These are phyloP conservation scores for Aspergillus ochraceoroseus DNA, from an alignment of 2,329 filamentous ascomycete genomes.

Conservation along the genomic window DNA sequence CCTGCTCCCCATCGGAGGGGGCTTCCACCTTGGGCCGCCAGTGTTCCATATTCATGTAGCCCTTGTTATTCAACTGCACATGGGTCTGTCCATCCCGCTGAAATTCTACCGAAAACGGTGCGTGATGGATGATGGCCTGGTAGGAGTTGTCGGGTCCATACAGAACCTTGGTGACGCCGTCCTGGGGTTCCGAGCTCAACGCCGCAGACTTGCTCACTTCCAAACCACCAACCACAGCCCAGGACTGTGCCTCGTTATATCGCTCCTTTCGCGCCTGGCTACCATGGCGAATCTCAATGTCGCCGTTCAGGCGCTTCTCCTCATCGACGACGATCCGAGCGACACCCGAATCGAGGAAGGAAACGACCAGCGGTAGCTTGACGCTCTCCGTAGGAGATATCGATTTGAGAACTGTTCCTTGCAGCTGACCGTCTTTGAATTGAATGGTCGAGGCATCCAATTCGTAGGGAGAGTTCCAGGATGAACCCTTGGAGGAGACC, in stretches of 20 bases:
- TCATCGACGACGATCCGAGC: conserved; percentile 87
- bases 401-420: conserved; percentile 76
- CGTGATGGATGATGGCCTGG: conserved; percentile 76
- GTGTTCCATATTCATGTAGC: conserved; percentile 87
- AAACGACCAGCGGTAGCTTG: conserved; percentile 74
- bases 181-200: conserved; percentile 60
- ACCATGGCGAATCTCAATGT: conserved; percentile 79
- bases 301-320: conserved; percentile 79
- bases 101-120: conserved; percentile 82
- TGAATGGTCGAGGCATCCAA: conserved; percentile 66
- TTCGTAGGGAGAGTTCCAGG: conserved; percentile 76
- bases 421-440: conserved; percentile 74
- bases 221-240: conserved; percentile 78
- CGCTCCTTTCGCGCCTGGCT: conserved; percentile 84
- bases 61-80: conserved; percentile 83
- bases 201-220: conserved; percentile 67
- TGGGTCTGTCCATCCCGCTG: conserved; percentile 75
- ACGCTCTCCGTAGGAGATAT: conserved; percentile 64
- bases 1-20: conserved; percentile 49
- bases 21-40: conserved; percentile 83
- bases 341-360: conserved; percentile 84
- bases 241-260: conserved; percentile 86
- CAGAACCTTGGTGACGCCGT: conserved; percentile 64
- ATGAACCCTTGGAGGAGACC: conserved; percentile 58
- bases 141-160: conserved; percentile 74